Evolutionary conservation across 352 stramenopile species (phyloP).

Genomic region (Pythium periplocum): DNA sequence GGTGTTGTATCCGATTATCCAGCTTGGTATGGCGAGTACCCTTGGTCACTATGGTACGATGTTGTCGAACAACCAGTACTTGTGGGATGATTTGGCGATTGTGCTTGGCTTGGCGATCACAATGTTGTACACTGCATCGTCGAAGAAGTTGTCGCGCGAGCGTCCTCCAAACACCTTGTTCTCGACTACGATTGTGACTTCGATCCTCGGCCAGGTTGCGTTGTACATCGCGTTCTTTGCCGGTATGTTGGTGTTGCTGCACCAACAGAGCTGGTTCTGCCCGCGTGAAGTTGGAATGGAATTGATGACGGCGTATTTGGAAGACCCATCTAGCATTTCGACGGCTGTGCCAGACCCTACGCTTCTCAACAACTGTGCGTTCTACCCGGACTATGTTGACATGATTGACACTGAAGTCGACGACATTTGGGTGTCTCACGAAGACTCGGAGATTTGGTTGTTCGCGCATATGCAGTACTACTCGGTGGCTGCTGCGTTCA

Average conservation of each 20-base stretch:
- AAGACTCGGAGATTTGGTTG: constrained; percentile 50
- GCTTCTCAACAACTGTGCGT: constrained; percentile 15
- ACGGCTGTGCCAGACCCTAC: background rate
- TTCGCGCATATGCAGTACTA: constrained; percentile 54
- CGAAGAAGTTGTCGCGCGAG: constrained; percentile 23
- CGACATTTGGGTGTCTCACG: constrained; percentile 33
- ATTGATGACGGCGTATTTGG: constrained; percentile 15
- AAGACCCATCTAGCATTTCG: constrained; percentile 6
- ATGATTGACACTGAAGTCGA: constrained; percentile 19
- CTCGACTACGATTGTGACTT: constrained; percentile 39
- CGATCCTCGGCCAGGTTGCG: constrained; percentile 38
- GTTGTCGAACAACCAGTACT: constrained; percentile 54
- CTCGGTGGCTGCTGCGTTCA: constrained; percentile 46
- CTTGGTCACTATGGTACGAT: constrained; percentile 24
- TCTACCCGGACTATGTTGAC: constrained; percentile 26
- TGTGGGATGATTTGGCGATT: constrained; percentile 51
- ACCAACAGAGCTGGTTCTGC: constrained; percentile 43
- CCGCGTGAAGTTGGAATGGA: constrained; percentile 24
- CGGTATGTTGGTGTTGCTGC: constrained; percentile 21
- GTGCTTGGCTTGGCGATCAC: constrained; percentile 41
- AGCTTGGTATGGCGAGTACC: constrained; percentile 32
- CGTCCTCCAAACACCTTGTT: constrained; percentile 45
- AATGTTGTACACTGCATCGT: constrained; percentile 50
- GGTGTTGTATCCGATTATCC: constrained; percentile 54
- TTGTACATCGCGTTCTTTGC: constrained; percentile 50